Conservation (phyloP, 2,329 filamentous ascomycete genomes). For the Fusarium sp. region DNA sequence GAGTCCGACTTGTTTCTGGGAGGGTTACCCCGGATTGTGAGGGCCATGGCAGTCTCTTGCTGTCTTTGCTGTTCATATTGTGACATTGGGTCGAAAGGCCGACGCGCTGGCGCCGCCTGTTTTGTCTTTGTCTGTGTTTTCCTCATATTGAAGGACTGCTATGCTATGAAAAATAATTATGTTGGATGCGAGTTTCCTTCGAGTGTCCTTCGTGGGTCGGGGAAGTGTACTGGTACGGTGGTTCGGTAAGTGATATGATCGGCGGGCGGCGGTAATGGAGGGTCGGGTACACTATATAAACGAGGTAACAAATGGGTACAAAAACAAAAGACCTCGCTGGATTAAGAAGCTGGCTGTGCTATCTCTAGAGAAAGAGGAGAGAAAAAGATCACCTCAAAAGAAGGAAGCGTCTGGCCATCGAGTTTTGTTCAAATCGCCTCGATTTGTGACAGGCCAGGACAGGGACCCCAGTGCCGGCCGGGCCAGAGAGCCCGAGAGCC, state of each 20-base stretch:
- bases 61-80: constrained; percentile 43
- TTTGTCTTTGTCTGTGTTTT: constrained; percentile 39
- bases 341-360: constrained; percentile 5
- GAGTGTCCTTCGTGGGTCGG: constrained; percentile 28
- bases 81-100: constrained; percentile 38
- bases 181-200: constrained; percentile 15
- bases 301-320: constrained; percentile 10
- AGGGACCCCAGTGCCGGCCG: constrained; percentile 29
- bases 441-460: constrained; percentile 18
- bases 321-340: constrained; percentile 15
- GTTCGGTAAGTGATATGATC: constrained; percentile 28
- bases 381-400: constrained; percentile 22
- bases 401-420: constrained; percentile 14
- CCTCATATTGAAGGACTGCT: constrained; percentile 32
- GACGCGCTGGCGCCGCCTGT: constrained; percentile 18
- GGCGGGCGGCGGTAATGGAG: constrained; percentile 32
- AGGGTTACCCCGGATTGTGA: constrained; percentile 47
- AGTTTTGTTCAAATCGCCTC: constrained; percentile 32
- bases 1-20: constrained; percentile 41
- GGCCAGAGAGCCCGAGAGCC: constrained; percentile 43
- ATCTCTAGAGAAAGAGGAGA: constrained; percentile 23
- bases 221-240: constrained; percentile 3
- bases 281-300: constrained; percentile 39
- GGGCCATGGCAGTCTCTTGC: constrained; percentile 42
- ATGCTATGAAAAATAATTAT: constrained; percentile 11